Percentiles rank a stretch among this genome's conserved stretches.
Conservation (phyloP, 495 filamentous ascomycete genomes). For the Beverwykella pulmonaria region DNA sequence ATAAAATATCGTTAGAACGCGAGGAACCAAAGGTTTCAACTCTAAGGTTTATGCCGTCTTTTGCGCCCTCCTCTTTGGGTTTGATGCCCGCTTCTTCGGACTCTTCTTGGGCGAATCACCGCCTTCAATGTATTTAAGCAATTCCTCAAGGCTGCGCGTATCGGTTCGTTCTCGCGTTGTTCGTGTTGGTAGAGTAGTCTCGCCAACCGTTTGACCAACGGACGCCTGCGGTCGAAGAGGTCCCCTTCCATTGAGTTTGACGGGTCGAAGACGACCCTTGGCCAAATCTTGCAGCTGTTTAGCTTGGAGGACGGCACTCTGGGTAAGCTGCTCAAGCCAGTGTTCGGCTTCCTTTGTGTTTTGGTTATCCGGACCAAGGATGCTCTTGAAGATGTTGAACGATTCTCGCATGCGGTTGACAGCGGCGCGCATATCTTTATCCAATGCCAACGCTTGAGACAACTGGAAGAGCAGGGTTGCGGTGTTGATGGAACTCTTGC, state of each 20-base stretch:
- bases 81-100: slow-evolving; percentile 70
- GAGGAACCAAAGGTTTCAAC: not conserved
- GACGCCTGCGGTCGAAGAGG: slow-evolving; percentile 52
- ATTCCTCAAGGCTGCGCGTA: slow-evolving; percentile 77
- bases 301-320: slow-evolving; percentile 88
- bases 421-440: slow-evolving; percentile 86
- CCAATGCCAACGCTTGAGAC: slow-evolving; percentile 88
- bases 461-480: slow-evolving; percentile 98
- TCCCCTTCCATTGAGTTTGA: slow-evolving; percentile 23
- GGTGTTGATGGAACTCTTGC: slow-evolving; percentile 83
- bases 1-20: not conserved
- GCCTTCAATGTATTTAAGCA: slow-evolving; percentile 85
- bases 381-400: slow-evolving; percentile 86
- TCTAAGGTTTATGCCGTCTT: slow-evolving; percentile 20
- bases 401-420: slow-evolving; percentile 92
- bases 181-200: slow-evolving; percentile 47
- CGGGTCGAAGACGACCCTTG: slow-evolving; percentile 23
- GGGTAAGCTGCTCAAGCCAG: slow-evolving; percentile 95
- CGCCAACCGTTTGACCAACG: slow-evolving; percentile 51
- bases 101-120: slow-evolving; percentile 66
- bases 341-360: slow-evolving; percentile 73
- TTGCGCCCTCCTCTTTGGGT: slow-evolving; percentile 69
- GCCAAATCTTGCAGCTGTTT: slow-evolving; percentile 85
- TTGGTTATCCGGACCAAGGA: slow-evolving; percentile 82
- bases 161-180: slow-evolving; percentile 55